Evolutionary conservation across 768 basidiomycete species (phyloP), one percentile per base, ranked within the genome.

Genomic region (Multifurca ochricompacta): DNA sequence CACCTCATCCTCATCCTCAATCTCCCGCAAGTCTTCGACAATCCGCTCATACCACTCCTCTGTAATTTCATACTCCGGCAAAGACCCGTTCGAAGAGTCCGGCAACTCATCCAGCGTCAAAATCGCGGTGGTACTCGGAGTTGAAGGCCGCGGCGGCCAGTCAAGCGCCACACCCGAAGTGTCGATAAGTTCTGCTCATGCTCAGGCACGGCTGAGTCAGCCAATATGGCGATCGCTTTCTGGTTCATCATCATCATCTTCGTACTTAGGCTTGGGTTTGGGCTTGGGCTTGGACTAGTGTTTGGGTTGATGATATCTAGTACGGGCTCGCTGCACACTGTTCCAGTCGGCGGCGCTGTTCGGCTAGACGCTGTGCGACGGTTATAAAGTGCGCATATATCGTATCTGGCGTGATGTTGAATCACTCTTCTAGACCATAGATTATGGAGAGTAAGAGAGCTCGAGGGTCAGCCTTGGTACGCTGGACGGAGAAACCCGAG

Each of bases 1-100:
- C 10, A 13, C 37, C 31, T 6, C 31, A 13, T 9, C n/a, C 7
- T 42, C 49, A 28, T 39, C 49, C 1, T 39, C 49, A 0, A 1
- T 19, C 14, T 51, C 50, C 13, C 21, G 23, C 44, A 48, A 35
- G 23, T n/a, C 6, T n/a, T 6, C 10, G 1, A 56, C 9, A 0
- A 23, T 32, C 32, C 23, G 27, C 5, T 57, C 50, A 9, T 47
- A 48, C 56, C 56, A 57, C 40, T 57, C 51, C 32, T 57, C 25
- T 31, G 56, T 57, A 6, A 52, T 39, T 39, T 57, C 44, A 31
- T 57, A 57, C 51, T 52, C 45, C 16, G 50, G 51, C 16, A 42
- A 31, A 1, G 11, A 14, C 9, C 39, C 4, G 8, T 16, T 23
- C 11, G 19, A 25, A 6, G 50, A 52, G 13, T 52, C 45, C 6